A percentile compares a stretch with the other conserved stretches of the same genome.
phyloP scores from a whole-genome alignment of 1,139 yeast species.

The Debaryomyces sp. region DNA sequence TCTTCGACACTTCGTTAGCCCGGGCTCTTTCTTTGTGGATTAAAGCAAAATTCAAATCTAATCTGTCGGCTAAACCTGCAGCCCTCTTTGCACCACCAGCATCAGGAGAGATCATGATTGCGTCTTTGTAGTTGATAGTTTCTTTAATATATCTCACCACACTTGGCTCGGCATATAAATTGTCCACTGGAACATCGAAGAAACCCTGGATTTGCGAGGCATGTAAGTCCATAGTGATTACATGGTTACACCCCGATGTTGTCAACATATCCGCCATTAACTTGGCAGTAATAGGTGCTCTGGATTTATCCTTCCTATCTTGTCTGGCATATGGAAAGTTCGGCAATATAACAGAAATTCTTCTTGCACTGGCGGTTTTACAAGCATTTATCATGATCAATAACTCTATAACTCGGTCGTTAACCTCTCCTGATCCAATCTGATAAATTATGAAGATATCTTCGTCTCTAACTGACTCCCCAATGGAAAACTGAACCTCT shows the following conservation, averaged over 20 bases:
- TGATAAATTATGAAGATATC: slow-evolving; percentile 70
- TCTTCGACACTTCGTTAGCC: slow-evolving; percentile 75
- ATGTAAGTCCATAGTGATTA: slow-evolving; percentile 81
- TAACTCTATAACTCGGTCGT: slow-evolving; percentile 72
- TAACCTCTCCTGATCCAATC: slow-evolving; percentile 71
- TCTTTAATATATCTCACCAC: slow-evolving; percentile 69
- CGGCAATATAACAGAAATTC: slow-evolving; percentile 79
- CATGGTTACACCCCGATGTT: slow-evolving; percentile 82
- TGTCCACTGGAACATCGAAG: slow-evolving; percentile 80
- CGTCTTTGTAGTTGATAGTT: slow-evolving; percentile 46
- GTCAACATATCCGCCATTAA: slow-evolving; percentile 73
- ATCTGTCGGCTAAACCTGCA: slow-evolving; percentile 75
- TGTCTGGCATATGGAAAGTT: slow-evolving; percentile 85
- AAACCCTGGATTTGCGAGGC: slow-evolving; percentile 87
- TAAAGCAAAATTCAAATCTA: slow-evolving; percentile 76
- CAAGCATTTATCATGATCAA: slow-evolving; percentile 76
- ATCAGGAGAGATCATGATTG: slow-evolving; percentile 76
- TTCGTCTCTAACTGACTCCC: slow-evolving; percentile 78
- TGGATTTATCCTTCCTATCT: slow-evolving; percentile 77
- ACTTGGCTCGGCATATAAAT: slow-evolving; percentile 78
- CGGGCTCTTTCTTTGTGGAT: slow-evolving; percentile 82
- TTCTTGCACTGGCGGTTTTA: slow-evolving; percentile 75
- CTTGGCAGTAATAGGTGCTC: slow-evolving; percentile 84
- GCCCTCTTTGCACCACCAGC: slow-evolving; percentile 89
- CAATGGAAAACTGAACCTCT: slow-evolving; percentile 71